Evolutionary conservation across 148 eudicot genomes (phyloP).

Genomic region (Vaccinium myrtillus): DNA sequence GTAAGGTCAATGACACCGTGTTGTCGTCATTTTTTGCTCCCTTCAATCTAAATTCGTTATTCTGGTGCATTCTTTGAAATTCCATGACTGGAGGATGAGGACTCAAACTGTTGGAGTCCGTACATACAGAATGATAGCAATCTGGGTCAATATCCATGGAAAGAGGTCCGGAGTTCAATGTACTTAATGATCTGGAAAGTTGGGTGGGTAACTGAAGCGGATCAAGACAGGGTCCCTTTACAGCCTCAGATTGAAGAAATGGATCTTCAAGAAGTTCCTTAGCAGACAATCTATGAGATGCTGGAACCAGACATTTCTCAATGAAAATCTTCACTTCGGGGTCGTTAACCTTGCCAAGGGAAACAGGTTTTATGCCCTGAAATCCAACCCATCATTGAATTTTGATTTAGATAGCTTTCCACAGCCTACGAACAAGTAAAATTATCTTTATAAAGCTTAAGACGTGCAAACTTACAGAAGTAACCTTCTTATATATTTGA

Average conservation of each 20-base stretch:
- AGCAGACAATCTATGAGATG: slow-evolving; percentile 60
- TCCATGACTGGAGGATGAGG: slow-evolving; percentile 46
- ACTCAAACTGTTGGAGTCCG: slow-evolving; percentile 31
- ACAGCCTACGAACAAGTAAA: background rate
- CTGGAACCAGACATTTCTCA: slow-evolving; percentile 72
- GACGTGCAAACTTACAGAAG: slow-evolving; percentile 52
- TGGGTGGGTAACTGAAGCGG: slow-evolving; percentile 38
- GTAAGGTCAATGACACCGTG: slow-evolving; percentile 61
- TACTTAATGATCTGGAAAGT: slow-evolving; percentile 26
- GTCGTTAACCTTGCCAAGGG: slow-evolving; percentile 63
- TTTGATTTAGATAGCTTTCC: background rate
- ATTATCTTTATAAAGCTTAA: background rate
- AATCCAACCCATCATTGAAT: slow-evolving; percentile 10
- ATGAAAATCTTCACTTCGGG: slow-evolving; percentile 65
- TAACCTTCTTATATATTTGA: slow-evolving; percentile 81
- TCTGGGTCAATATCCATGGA: slow-evolving; percentile 74
- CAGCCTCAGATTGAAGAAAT: slow-evolving; percentile 50
- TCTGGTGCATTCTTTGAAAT: slow-evolving; percentile 45
- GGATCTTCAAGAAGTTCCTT: slow-evolving; percentile 66
- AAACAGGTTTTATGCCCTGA: slow-evolving; percentile 87
- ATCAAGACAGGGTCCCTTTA: slow-evolving; percentile 31
- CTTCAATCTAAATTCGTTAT: slow-evolving; percentile 62
- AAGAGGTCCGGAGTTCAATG: slow-evolving; percentile 32
- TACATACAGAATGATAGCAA: slow-evolving; percentile 33
- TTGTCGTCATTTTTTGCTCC: slow-evolving; percentile 56